Conservation (phyloP, 164 flowering plant species). For the Liquidambar formosana region DNA sequence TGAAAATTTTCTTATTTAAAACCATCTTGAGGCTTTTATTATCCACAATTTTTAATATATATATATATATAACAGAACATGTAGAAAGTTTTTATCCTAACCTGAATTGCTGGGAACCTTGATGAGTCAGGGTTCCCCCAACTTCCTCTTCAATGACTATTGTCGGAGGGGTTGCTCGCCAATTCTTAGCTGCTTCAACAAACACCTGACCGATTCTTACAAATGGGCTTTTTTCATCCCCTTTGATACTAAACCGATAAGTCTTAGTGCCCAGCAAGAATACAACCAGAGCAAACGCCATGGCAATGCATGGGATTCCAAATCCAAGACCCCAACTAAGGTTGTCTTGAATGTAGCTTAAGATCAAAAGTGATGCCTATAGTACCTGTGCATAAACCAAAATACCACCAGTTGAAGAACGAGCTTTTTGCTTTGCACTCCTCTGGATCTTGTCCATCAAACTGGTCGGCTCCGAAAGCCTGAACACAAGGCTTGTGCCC, state of each 20-base stretch:
- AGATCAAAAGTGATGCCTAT: conserved; percentile 19
- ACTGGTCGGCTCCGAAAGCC: conserved; percentile 74
- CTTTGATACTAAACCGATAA: conserved; percentile 33
- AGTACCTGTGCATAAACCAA: conserved; percentile 38
- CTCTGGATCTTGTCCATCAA: conserved; percentile 36
- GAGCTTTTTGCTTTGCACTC: conserved; percentile 54
- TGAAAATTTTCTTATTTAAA: too few species aligned
- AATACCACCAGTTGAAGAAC: conserved; percentile 75
- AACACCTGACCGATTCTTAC: conserved; percentile 47
- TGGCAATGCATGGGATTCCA: conserved; percentile 51
- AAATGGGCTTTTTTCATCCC: conserved; percentile 39
- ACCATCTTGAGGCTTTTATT: too few species aligned
- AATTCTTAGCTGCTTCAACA: conserved; percentile 40
- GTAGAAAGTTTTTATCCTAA: conserved; percentile 16
- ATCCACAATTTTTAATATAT: too few species aligned
- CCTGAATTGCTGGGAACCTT: conserved; percentile 32
- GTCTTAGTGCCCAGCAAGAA: conserved; percentile 55
- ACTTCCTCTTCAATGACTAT: conserved; percentile 21
- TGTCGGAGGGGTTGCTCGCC: conserved; percentile 17
- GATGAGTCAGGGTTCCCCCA: conserved; percentile 7
- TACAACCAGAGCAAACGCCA: conserved; percentile 44
- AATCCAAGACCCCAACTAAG: conserved; percentile 62
- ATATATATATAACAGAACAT: neutral
- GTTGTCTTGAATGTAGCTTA: conserved; percentile 56
- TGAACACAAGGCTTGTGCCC: conserved; percentile 66